phyloP scores from a whole-genome alignment of 2,329 filamentous ascomycete species.

The Cladophialophora immunda region DNA sequence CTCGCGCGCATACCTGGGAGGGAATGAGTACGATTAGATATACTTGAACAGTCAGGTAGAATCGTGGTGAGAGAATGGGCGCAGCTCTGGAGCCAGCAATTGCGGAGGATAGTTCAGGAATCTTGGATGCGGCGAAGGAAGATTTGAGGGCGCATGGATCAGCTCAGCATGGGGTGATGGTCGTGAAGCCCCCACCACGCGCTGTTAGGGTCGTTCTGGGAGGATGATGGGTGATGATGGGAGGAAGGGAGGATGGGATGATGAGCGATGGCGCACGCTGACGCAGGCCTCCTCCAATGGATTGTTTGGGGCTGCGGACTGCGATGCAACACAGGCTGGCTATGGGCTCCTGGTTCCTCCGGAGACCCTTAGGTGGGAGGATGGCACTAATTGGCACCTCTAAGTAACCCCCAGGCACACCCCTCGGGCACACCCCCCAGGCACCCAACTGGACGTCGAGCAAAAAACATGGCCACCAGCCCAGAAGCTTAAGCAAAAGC shows the following conservation, averaged over 20 bases:
- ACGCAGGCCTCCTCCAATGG: constrained; percentile 17
- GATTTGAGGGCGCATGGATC: not conserved
- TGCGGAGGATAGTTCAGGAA: constrained; percentile 7
- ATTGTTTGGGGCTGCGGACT: constrained; percentile 2
- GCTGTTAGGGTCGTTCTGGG: not conserved
- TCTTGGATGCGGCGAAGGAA: not conserved
- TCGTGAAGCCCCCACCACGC: not conserved
- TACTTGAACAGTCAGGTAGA: not conserved
- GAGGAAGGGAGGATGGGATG: too few relatives aligned
- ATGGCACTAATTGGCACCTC: not conserved
- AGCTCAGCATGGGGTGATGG: not conserved
- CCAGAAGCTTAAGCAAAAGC: constrained; percentile 6
- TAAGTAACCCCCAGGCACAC: too few relatives aligned
- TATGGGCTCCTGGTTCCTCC: not conserved
- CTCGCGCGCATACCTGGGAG: not conserved
- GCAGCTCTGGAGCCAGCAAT: not conserved
- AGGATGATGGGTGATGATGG: not conserved
- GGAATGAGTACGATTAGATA: not conserved
- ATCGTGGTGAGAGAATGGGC: constrained; percentile 1
- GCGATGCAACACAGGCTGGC: not conserved
- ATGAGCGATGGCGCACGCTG: not conserved
- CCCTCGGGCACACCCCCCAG: too few relatives aligned
- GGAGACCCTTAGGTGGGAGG: too few relatives aligned
- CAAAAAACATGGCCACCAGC: not conserved
- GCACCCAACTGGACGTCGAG: not conserved